Evolutionary conservation across 2,329 filamentous ascomycete genomes (phyloP).

Genomic region (Pseudopithomyces maydicus): DNA sequence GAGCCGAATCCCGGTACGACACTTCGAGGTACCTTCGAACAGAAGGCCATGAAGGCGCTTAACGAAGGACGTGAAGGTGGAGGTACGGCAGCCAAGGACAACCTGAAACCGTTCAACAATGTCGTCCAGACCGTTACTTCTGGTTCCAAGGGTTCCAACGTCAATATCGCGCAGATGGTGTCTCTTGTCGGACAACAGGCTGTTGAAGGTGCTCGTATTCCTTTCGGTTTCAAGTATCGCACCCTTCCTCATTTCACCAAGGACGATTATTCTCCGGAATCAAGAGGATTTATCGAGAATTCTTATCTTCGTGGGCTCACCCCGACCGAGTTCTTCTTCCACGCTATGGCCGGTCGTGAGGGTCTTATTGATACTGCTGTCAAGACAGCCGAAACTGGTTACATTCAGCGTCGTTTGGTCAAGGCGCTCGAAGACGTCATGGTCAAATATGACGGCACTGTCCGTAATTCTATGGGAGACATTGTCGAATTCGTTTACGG

Average conservation of each 20-base stretch:
- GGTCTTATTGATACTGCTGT: constrained; percentile 99
- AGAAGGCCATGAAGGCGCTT: constrained; percentile 89
- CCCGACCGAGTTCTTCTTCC: constrained; percentile 97
- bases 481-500: constrained; percentile 97
- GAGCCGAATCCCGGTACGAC: constrained; percentile 98
- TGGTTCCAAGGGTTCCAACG: constrained; percentile 97
- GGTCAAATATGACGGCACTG: constrained; percentile 96
- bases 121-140: constrained; percentile 95
- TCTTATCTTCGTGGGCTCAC: constrained; percentile 96
- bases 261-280: constrained; percentile 97
- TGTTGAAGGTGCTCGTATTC: constrained; percentile 97
- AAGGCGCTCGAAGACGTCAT: constrained; percentile 98
- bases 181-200: constrained; percentile 97
- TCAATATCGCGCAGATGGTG: constrained; percentile 99
- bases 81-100: constrained; percentile 88
- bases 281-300: constrained; percentile 97
- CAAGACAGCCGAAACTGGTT: constrained; percentile 98
- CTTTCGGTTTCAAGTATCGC: constrained; percentile 98
- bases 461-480: constrained; percentile 94
- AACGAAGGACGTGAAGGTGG: constrained; percentile 97
- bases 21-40: constrained; percentile 96
- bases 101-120: constrained; percentile 94
- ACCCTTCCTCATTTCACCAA: constrained; percentile 98
- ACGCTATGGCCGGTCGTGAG: constrained; percentile 99
- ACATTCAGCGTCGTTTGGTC: constrained; percentile 97